These are phyloP conservation scores for Picochlorum sp. DNA, from an alignment of 139 green algal genomes.

Conservation along the genomic window DNA sequence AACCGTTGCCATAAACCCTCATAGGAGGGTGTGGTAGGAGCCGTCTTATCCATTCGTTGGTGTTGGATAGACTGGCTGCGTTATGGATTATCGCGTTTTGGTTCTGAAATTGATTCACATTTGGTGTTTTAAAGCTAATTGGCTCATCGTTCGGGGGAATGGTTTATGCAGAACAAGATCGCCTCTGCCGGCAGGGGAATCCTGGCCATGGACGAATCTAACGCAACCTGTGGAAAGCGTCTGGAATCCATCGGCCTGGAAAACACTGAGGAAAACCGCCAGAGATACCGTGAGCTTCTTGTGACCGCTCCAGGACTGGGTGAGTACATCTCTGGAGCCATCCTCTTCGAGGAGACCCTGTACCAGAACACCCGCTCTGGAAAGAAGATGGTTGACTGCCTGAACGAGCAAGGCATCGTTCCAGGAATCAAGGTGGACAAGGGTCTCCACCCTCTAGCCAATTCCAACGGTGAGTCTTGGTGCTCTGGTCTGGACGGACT, in stretches of 20 bases:
- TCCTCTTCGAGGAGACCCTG: conserved; percentile 99
- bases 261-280: conserved; percentile 98
- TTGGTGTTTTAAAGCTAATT: too few relatives aligned
- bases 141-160: background rate
- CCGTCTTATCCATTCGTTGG: too few relatives aligned
- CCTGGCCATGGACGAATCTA: conserved; percentile 94
- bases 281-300: conserved; percentile 92
- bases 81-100: too few relatives aligned
- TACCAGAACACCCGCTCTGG: conserved; percentile 82
- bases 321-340: conserved; percentile 84
- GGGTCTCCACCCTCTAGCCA: conserved; percentile 84
- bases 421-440: conserved; percentile 96
- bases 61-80: too few relatives aligned
- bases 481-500: conserved; percentile 96
- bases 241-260: conserved; percentile 95
- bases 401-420: conserved; percentile 73
- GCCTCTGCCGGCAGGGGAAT: conserved; percentile 80
- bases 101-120: too few relatives aligned
- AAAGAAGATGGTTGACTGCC: conserved; percentile 74
- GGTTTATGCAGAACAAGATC: conserved; percentile 58
- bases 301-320: conserved; percentile 79
- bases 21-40: background rate
- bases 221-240: conserved; percentile 80
- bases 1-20: background rate
- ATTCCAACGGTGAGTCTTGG: conserved; percentile 87